Evolutionary conservation across 2,329 filamentous ascomycete genomes (phyloP).

Genomic region (Trichoderma semiorbis): DNA sequence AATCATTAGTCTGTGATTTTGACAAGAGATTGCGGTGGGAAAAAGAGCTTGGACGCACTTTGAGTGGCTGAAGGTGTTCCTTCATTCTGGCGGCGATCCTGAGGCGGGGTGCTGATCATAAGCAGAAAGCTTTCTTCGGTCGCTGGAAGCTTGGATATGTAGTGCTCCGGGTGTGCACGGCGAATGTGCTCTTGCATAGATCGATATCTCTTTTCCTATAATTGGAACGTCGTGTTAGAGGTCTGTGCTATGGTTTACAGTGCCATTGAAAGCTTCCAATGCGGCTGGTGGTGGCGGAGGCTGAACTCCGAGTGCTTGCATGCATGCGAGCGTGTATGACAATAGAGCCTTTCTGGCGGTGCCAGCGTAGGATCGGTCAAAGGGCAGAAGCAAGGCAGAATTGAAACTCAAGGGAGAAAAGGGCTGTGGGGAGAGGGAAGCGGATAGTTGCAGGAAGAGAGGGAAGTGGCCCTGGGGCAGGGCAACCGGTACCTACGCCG

Average conservation of each 20-base stretch:
- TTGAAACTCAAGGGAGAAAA: background rate
- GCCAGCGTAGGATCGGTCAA: background rate
- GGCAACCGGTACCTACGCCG: slow-evolving; percentile 68
- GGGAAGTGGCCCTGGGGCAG: slow-evolving; percentile 2
- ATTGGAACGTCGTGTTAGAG: slow-evolving; percentile 1
- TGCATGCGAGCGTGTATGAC: background rate
- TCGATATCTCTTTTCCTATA: slow-evolving; percentile 88
- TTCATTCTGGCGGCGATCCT: slow-evolving; percentile 57
- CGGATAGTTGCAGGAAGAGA: background rate
- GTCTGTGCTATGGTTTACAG: background rate
- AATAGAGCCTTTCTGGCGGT: background rate
- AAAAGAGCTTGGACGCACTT: slow-evolving; percentile 27
- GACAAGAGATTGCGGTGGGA: slow-evolving; percentile 3
- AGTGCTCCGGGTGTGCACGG: slow-evolving; percentile 92
- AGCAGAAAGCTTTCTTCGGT: slow-evolving; percentile 96
- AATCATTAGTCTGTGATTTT: slow-evolving; percentile 22
- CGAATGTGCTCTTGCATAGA: slow-evolving; percentile 99
- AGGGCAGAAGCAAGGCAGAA: background rate
- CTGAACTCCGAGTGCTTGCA: background rate
- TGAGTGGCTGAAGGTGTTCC: slow-evolving; percentile 32
- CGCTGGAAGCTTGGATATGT: slow-evolving; percentile 95
- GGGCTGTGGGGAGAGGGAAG: background rate
- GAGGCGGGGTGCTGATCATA: slow-evolving; percentile 90
- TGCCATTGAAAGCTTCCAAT: slow-evolving; percentile 12
- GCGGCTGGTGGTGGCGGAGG: slow-evolving; percentile 24